These are phyloP conservation scores for Fusarium lateritium DNA, from an alignment of 2,329 filamentous ascomycete species.

Conservation along the genomic window DNA sequence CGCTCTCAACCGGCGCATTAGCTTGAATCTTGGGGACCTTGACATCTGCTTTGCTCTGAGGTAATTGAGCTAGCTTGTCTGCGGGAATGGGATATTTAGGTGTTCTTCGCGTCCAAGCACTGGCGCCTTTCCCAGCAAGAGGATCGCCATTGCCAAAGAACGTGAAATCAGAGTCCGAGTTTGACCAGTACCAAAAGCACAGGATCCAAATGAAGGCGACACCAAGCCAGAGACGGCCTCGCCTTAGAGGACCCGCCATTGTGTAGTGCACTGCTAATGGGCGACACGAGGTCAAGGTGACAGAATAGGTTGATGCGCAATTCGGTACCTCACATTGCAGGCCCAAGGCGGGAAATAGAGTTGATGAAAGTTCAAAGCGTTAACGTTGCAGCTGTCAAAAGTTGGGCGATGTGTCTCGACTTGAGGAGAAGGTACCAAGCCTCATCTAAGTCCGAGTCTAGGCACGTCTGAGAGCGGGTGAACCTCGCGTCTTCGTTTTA, in stretches of 20 bases:
- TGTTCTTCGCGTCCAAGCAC: slow-evolving; percentile 43
- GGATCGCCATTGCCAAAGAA: slow-evolving; percentile 42
- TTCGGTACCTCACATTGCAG: slow-evolving; percentile 39
- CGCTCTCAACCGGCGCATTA: slow-evolving; percentile 53
- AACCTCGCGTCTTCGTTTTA: slow-evolving; percentile 15
- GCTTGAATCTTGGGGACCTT: slow-evolving; percentile 50
- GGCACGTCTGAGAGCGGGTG: slow-evolving; percentile 26
- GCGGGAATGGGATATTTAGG: slow-evolving; percentile 45
- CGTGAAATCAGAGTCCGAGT: slow-evolving; percentile 30
- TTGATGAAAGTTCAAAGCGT: slow-evolving; percentile 12
- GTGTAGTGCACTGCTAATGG: slow-evolving; percentile 22
- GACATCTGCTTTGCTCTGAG: slow-evolving; percentile 49
- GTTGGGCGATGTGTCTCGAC: slow-evolving; percentile 34
- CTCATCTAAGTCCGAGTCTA: slow-evolving; percentile 33
- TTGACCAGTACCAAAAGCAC: slow-evolving; percentile 47
- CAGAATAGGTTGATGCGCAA: slow-evolving; percentile 18
- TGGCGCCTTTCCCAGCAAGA: slow-evolving; percentile 43
- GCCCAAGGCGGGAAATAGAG: slow-evolving; percentile 27
- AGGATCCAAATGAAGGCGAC: slow-evolving; percentile 44
- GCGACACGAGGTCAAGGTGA: slow-evolving; percentile 22
- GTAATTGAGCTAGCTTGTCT: slow-evolving; percentile 51
- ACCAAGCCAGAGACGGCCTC: slow-evolving; percentile 47
- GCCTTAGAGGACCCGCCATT: slow-evolving; percentile 42
- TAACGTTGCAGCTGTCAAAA: slow-evolving; percentile 37
- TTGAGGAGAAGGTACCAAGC: slow-evolving; percentile 15